Percentiles rank a stretch among this genome's conserved stretches.
Conservation (phyloP, 2,329 filamentous ascomycete species). For the Penicillium corylophilum region DNA sequence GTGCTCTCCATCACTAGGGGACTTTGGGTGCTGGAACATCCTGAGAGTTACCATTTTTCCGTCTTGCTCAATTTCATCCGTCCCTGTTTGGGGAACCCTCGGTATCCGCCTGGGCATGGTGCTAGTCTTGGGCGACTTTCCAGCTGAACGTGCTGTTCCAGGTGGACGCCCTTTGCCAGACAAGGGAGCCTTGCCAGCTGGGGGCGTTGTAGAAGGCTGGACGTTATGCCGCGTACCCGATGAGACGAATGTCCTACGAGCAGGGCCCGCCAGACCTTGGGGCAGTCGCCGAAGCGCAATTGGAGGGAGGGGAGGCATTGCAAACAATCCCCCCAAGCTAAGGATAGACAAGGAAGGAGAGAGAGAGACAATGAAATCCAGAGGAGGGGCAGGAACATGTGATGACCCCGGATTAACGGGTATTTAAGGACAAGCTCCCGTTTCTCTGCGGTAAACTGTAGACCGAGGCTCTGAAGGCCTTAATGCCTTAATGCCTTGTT, state of each 20-base stretch:
- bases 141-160: too few relatives aligned
- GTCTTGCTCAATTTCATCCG: neutral
- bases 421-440: neutral
- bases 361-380: neutral
- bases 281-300: slow-evolving; percentile 7
- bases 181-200: neutral
- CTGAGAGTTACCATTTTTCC: neutral
- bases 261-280: slow-evolving; percentile 4
- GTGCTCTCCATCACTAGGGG: neutral
- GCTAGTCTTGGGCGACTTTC: neutral
- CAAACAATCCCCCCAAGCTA: too few relatives aligned
- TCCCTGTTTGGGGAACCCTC: neutral
- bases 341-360: neutral
- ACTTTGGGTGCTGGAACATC: neutral
- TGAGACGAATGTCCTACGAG: slow-evolving; percentile 12
- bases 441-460: neutral
- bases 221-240: slow-evolving; percentile 5
- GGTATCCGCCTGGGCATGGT: neutral
- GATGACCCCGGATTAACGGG: slow-evolving; percentile 8
- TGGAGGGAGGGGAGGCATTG: slow-evolving; percentile 11
- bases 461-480: neutral
- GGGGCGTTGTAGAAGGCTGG: neutral
- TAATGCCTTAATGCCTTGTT: neutral
- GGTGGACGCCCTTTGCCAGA: too few relatives aligned
- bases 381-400: slow-evolving; percentile 5